Evolutionary conservation across 2,329 filamentous ascomycete genomes (phyloP).

Genomic region (Trichoderma sp.): DNA sequence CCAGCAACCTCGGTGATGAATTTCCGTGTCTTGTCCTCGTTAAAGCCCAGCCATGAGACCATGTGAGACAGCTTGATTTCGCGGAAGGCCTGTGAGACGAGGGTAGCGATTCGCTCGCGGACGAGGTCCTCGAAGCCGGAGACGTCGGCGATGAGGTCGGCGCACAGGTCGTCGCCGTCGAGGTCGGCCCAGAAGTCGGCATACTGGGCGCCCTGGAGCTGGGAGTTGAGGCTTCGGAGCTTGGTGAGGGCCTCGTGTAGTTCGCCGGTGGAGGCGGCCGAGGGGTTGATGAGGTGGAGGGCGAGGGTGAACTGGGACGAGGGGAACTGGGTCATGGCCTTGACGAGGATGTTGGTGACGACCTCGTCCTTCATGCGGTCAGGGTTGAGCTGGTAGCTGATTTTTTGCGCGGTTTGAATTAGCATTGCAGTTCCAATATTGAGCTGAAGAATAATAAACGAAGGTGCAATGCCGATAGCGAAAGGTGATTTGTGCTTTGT

Average conservation of each 20-base stretch:
- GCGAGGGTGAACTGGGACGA: slow-evolving; percentile 92
- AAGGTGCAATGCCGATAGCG: neutral
- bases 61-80: slow-evolving; percentile 69
- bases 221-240: slow-evolving; percentile 78
- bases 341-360: slow-evolving; percentile 98
- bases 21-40: slow-evolving; percentile 67
- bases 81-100: slow-evolving; percentile 78
- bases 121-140: slow-evolving; percentile 93
- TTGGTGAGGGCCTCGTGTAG: slow-evolving; percentile 90
- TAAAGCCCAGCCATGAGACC: slow-evolving; percentile 75
- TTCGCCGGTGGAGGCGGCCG: slow-evolving; percentile 65
- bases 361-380: slow-evolving; percentile 96
- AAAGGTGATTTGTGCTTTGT: neutral
- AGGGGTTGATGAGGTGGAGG: slow-evolving; percentile 88
- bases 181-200: slow-evolving; percentile 89
- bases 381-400: slow-evolving; percentile 99
- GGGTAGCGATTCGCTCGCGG: slow-evolving; percentile 83
- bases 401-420: slow-evolving; percentile 11
- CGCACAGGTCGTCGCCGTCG: slow-evolving; percentile 92
- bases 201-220: slow-evolving; percentile 90
- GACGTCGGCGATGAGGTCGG: slow-evolving; percentile 92
- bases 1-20: slow-evolving; percentile 84
- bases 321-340: slow-evolving; percentile 95
- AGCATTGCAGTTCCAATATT: neutral
- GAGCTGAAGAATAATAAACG: neutral